Conservation (phyloP, 495 filamentous ascomycete species). For the Aspergillus heteromorphus region DNA sequence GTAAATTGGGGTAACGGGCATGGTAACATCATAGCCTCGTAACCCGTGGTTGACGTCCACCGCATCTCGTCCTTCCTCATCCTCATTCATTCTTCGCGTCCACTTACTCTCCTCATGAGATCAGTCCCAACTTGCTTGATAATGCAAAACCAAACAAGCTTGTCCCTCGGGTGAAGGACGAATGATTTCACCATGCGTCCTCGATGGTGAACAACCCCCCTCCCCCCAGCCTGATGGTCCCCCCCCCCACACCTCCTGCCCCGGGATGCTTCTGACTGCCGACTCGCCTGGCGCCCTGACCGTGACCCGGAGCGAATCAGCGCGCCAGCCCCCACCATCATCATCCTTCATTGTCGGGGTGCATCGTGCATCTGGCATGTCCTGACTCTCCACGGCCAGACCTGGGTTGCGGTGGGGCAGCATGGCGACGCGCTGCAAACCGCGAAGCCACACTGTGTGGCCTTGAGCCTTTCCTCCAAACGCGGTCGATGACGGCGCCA, state of each 20-base stretch:
- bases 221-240: no score
- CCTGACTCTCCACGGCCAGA: not conserved
- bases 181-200: not conserved
- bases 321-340: not conserved
- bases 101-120: not conserved
- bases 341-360: not conserved
- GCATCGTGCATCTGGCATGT: not conserved
- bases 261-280: slow-evolving; percentile 5
- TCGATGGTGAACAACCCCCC: not conserved
- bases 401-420: slow-evolving; percentile 14
- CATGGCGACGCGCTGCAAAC: not conserved
- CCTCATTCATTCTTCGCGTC: not conserved
- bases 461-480: slow-evolving; percentile 6
- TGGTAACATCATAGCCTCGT: not conserved
- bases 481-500: slow-evolving; percentile 16
- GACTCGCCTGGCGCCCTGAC: slow-evolving; percentile 8
- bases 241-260: slow-evolving; percentile 5
- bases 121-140: not conserved
- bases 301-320: slow-evolving; percentile 6
- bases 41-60: not conserved
- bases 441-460: slow-evolving; percentile 2
- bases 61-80: not conserved
- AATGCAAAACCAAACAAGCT: not conserved
- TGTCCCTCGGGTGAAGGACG: not conserved
- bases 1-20: not conserved